Conservation (phyloP, 768 basidiomycete species). For the Hypsizygus marmoreus region DNA sequence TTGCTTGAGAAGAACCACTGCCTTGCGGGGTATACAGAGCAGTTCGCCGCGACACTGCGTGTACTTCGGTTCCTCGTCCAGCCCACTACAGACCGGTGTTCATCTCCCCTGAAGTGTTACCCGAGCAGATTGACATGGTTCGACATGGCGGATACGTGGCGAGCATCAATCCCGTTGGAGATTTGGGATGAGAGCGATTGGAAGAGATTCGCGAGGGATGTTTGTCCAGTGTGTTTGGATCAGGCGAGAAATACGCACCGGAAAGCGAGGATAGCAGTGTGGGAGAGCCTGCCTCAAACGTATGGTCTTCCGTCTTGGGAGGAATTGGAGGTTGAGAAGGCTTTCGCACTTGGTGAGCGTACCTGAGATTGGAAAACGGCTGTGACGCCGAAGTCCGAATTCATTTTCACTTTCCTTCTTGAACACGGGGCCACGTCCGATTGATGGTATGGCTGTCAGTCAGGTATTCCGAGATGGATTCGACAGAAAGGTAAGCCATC, state of each 20-base stretch:
- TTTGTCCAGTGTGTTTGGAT: slow-evolving; percentile 11
- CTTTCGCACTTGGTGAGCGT: slow-evolving; percentile 14
- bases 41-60: slow-evolving; percentile 13
- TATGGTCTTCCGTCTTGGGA: slow-evolving; percentile 32
- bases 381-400: too few species aligned
- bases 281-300: slow-evolving; percentile 31
- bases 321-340: slow-evolving; percentile 24
- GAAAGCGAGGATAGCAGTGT: slow-evolving; percentile 27
- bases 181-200: slow-evolving; percentile 19
- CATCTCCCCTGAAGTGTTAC: slow-evolving; percentile 7
- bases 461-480: too few species aligned
- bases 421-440: not conserved
- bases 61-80: slow-evolving; percentile 15
- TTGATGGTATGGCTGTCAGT: too few species aligned
- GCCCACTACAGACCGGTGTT: slow-evolving; percentile 5
- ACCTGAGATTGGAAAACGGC: too few species aligned
- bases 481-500: too few species aligned
- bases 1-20: slow-evolving; percentile 14
- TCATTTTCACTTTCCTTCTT: not conserved
- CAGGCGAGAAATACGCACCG: slow-evolving; percentile 14
- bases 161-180: slow-evolving; percentile 17
- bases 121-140: slow-evolving; percentile 13
- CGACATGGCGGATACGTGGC: slow-evolving; percentile 14
- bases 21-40: slow-evolving; percentile 16
- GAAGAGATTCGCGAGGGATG: slow-evolving; percentile 16